Base-by-base conservation (phyloP, 371 early-diverging fungal genomes). In the Mucor circinelloides region DNA sequence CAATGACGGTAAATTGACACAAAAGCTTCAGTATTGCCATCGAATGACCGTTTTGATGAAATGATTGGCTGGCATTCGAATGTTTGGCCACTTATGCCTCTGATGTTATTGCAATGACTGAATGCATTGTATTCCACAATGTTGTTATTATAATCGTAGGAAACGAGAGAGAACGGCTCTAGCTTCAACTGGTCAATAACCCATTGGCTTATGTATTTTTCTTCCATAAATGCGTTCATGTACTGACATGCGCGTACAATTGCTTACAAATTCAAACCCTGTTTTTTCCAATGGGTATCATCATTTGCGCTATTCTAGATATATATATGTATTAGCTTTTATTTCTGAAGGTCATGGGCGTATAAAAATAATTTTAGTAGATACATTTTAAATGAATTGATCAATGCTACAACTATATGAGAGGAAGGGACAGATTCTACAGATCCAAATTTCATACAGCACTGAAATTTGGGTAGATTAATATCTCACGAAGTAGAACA, bases 1-100 rank as follows among this genome's bases (percentile, higher is more conserved):
- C 27, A 60, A 17, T 25, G 44, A 60, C 44, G 38, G 42, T 19
- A 60, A n/a, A 19, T 60, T 60, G 40, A 38, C 21, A 38, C 42
- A 60, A 42, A 21, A 60, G 42, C 40, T n/a, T n/a, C n/a, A n/a
- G n/a, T n/a, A 60, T 60, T 60, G n/a, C 60, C 60, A 60, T 42
- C 27, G 25, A 60, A 60, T 60, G 23, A 42, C 23, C 60, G 40
- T 42, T 60, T 60, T 60, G 60, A 44, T 23, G 42, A 28, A 60
- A 42, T 60, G 60, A 42, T 25, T 4, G n/a, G 44, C 42, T 60
- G 38, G 40, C 60, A 60, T 60, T 60, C 60, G 25, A 60, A 25
- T 42, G 28, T 40, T 10, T 60, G 60, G 44, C 27, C 27, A 17
- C 27, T 60, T 23, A 60, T 42, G 25, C 27, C 44, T 40, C 44